Conservation (phyloP, 805 yeast species). For the Wickerhamiella musiphila region DNA sequence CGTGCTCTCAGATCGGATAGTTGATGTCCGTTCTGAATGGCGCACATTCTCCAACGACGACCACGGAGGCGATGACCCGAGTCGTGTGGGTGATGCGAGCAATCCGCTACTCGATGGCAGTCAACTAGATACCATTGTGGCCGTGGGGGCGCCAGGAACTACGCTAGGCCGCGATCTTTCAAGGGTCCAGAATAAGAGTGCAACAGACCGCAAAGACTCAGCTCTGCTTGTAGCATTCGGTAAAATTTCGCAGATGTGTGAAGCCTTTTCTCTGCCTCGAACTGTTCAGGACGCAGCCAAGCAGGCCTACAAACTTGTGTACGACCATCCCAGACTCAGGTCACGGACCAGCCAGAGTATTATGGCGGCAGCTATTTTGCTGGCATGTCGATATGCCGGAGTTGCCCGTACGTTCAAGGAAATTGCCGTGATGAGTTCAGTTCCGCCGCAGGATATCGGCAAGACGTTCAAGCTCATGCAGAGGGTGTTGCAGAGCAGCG, state of each 20-base stretch:
- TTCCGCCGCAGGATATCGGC: conserved; percentile 88
- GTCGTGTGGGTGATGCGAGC: conserved; percentile 97
- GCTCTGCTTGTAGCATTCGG: conserved; percentile 79
- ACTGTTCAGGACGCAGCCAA: conserved; percentile 96
- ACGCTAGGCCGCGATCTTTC: conserved; percentile 76
- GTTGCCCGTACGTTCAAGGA: conserved; percentile 93
- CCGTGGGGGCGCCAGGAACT: conserved; percentile 73
- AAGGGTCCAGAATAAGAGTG: conserved; percentile 72
- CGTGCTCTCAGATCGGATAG: conserved; percentile 78
- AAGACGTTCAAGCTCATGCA: conserved; percentile 75
- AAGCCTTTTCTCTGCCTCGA: conserved; percentile 84
- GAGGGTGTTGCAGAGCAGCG: conserved; percentile 30
- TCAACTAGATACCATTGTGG: conserved; percentile 82
- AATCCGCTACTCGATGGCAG: conserved; percentile 84
- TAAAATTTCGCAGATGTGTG: conserved; percentile 88
- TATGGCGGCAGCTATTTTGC: conserved; percentile 89
- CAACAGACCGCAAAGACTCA: conserved; percentile 75
- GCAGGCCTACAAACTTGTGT: conserved; percentile 81
- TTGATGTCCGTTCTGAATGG: conserved; percentile 96
- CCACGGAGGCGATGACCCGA: conserved; percentile 94
- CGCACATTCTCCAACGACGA: conserved; percentile 96
- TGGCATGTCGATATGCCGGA: conserved; percentile 86
- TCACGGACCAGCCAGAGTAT: conserved; percentile 87
- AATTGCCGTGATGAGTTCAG: conserved; percentile 86
- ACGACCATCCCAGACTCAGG: conserved; percentile 68